Evolutionary conservation across 495 filamentous ascomycete genomes (phyloP).

Genomic region (Penicillium flavigenum): DNA sequence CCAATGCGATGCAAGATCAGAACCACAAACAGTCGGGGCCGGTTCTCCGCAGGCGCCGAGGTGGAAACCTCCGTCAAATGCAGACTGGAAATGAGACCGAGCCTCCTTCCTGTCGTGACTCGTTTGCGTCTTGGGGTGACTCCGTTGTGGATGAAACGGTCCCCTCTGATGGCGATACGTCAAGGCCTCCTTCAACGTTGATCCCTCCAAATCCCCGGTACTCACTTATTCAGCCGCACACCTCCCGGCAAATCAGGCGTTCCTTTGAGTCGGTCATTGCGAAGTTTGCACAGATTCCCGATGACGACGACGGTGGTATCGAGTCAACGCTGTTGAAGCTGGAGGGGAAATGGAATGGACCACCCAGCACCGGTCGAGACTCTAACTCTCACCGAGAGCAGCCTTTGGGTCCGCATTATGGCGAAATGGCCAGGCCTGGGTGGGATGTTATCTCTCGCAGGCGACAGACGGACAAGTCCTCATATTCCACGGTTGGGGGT

Average conservation of each 20-base stretch:
- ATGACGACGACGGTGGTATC: constrained; percentile 90
- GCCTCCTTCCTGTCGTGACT: constrained; percentile 60
- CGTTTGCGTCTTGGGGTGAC: constrained; percentile 67
- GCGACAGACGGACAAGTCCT: constrained; percentile 32
- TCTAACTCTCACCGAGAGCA: constrained; percentile 4
- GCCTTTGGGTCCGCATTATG: not conserved
- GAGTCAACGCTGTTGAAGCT: constrained; percentile 90
- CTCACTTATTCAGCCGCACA: constrained; percentile 72
- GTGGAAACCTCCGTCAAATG: constrained; percentile 82
- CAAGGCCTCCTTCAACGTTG: constrained; percentile 35
- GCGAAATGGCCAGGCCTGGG: constrained; percentile 9
- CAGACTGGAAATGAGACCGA: constrained; percentile 71
- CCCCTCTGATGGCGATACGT: constrained; percentile 24
- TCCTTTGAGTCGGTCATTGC: constrained; percentile 91
- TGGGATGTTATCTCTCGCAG: constrained; percentile 24
- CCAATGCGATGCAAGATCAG: constrained; percentile 34
- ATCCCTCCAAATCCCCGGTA: constrained; percentile 46
- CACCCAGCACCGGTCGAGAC: constrained; percentile 8
- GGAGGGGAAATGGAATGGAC: constrained; percentile 70
- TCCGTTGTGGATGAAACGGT: constrained; percentile 53
- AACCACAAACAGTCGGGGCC: constrained; percentile 42
- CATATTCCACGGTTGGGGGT: constrained; percentile 33
- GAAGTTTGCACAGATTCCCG: constrained; percentile 83
- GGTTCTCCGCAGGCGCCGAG: constrained; percentile 79
- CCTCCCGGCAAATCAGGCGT: constrained; percentile 73